Base-by-base conservation (phyloP, 2,329 filamentous ascomycete genomes). In the Didymellaceae sp. region DNA sequence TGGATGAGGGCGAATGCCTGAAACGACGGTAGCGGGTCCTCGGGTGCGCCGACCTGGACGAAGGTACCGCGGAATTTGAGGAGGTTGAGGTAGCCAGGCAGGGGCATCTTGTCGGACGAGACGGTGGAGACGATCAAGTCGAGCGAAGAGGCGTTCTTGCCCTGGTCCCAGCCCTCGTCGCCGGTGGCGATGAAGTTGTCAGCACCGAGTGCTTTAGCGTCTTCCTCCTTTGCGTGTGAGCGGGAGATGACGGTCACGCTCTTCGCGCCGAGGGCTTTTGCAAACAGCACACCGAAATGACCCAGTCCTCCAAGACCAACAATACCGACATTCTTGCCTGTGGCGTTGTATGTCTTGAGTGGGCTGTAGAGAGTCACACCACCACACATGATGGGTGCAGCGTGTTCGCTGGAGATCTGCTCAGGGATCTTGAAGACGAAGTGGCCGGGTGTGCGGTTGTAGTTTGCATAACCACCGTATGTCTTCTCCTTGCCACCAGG, bases 361-460 rank as follows among this genome's bases (percentile, higher is more conserved):
- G 91, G 90, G 52, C 83, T 87, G 77, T 86, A 95, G 25, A 85
- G 83, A 1, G 90, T 94, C 57, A 94, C 79, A 54, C 91, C 90
- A 32, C 89, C 90, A 73, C 90, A 95, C 58, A 94, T 80, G 86
- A 92, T 90, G 5, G 88, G 89, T 1, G 89, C 90, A 1, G 86
- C 89, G 35, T 85, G 74, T 20, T 71, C 74, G 43, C 70, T 76
- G 55, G 77, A 66, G 33, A 94, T 81, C 32, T 79, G 82, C 13
- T 91, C 88, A n/a, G 90, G 90, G 54, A 95, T 92, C 59, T 86
- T 86, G 70, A 85, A 80, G 9, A 80, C 80, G 67, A 82, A 92
- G 76, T 90, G 86, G 73, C 90, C 86, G 71, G 92, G 88, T 1
- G 85, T 84, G 57, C 88, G 81, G 32, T 89, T 81, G 68, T 90